phyloP scores from a whole-genome alignment of 148 eudicot genomes.

The Spergularia marina region DNA sequence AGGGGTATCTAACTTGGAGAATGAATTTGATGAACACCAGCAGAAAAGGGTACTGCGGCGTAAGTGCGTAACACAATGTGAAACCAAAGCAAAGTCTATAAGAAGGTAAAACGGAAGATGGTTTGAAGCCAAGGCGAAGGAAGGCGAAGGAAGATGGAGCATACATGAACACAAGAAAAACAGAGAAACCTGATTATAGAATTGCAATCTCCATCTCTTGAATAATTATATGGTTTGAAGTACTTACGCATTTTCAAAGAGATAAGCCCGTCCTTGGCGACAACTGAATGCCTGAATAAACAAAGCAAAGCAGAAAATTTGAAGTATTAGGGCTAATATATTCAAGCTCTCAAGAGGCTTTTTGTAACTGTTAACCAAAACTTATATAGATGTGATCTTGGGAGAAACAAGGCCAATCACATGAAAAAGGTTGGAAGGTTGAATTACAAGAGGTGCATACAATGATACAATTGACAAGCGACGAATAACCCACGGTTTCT shows the following conservation, averaged over 20 bases:
- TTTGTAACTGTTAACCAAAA: not conserved
- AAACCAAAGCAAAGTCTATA: not conserved
- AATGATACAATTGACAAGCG: not conserved
- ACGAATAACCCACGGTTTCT: not conserved
- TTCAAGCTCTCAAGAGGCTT: not conserved
- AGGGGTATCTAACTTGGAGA: not conserved
- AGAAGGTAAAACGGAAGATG: not conserved
- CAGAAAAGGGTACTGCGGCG: not conserved
- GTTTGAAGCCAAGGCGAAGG: too few relatives aligned
- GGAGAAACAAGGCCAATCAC: not conserved
- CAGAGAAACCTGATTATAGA: not conserved
- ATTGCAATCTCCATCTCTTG: not conserved
- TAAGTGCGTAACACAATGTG: not conserved
- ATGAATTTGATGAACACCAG: too few relatives aligned
- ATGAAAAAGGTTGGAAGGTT: not conserved
- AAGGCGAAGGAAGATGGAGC: too few relatives aligned
- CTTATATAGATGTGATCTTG: not conserved
- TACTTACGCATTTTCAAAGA: constrained; percentile 63
- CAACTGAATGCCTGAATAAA: constrained; percentile 55
- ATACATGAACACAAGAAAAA: not conserved
- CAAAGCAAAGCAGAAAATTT: constrained; percentile 2
- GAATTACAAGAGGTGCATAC: not conserved
- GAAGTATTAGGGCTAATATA: not conserved
- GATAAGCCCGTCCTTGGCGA: constrained; percentile 56
- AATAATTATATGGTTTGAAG: not conserved